Conservation (phyloP, 2,329 filamentous ascomycete species). For the Alternaria sp. region DNA sequence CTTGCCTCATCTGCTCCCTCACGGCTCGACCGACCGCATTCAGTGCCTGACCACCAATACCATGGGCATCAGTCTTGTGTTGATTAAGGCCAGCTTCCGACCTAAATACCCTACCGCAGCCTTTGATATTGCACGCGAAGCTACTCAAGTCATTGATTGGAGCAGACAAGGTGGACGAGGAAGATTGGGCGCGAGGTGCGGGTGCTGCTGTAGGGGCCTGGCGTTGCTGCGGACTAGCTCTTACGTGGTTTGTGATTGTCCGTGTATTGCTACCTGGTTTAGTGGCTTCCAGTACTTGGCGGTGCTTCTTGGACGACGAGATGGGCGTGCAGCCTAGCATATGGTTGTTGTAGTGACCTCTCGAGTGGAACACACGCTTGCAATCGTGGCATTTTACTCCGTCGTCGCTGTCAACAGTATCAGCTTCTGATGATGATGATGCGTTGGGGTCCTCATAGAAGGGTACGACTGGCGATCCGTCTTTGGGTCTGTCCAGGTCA, state of each 20-base stretch:
- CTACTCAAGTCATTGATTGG: neutral
- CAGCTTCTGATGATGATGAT: conserved; percentile 9
- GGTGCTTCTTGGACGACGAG: neutral
- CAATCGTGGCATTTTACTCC: conserved; percentile 29
- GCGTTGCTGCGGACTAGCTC: neutral
- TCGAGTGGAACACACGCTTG: conserved; percentile 29
- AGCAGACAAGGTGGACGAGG: neutral
- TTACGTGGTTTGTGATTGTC: neutral
- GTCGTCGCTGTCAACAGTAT: conserved; percentile 15
- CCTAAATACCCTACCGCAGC: conserved; percentile 27
- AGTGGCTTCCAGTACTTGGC: neutral
- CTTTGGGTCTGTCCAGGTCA: conserved; percentile 22
- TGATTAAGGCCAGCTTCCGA: conserved; percentile 32
- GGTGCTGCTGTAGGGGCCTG: neutral
- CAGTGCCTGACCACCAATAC: conserved; percentile 29
- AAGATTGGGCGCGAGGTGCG: neutral
- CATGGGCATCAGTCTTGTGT: conserved; percentile 35
- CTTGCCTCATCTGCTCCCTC: conserved; percentile 25
- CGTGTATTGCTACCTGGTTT: neutral
- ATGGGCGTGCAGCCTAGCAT: conserved; percentile 30
- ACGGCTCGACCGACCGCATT: conserved; percentile 31
- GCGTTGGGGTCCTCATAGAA: conserved; percentile 7
- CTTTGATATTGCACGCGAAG: conserved; percentile 22
- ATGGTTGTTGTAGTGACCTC: conserved; percentile 28
- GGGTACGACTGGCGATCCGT: neutral